Evolutionary conservation across 352 stramenopile species (phyloP).

Genomic region (Globisporangium echinulatum): DNA sequence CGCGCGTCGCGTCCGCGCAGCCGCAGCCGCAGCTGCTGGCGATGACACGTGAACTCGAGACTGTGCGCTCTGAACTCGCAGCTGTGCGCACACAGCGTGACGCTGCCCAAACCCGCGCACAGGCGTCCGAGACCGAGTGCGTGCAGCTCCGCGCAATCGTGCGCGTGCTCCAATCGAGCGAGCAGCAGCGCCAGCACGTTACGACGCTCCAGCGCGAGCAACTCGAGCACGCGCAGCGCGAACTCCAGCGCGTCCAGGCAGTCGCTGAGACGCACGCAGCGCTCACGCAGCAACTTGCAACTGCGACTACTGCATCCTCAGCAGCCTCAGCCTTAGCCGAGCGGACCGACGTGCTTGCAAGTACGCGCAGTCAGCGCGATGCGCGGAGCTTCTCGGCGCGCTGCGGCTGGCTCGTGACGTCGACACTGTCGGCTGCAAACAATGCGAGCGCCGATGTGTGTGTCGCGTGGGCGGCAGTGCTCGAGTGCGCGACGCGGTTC

Average conservation of each 20-base stretch:
- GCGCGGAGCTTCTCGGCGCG: constrained; percentile 17
- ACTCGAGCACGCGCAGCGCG: background rate
- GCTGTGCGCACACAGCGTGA: background rate
- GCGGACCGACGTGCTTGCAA: no score
- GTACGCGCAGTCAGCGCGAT: constrained; percentile 9
- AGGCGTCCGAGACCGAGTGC: constrained; percentile 6
- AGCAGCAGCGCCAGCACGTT: constrained; percentile 1
- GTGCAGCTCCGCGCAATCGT: constrained; percentile 5
- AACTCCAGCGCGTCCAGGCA: constrained; percentile 1
- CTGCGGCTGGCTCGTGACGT: constrained; percentile 22
- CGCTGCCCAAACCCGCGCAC: background rate
- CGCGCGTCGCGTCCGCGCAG: constrained; percentile 9
- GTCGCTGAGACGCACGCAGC: constrained; percentile 4
- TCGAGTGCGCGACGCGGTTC: constrained; percentile 1
- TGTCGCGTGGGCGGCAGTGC: constrained; percentile 10
- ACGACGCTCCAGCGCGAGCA: constrained; percentile 1
- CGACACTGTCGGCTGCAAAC: constrained; percentile 13
- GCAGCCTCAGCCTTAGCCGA: no score
- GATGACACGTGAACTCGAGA: constrained; percentile 1
- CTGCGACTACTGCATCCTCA: no score
- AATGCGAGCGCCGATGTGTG: constrained; percentile 1
- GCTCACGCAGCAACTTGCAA: no score
- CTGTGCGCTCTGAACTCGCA: background rate
- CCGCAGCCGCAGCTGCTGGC: constrained; percentile 8
- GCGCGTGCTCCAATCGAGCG: constrained; percentile 1